Base-by-base conservation (phyloP, 2,329 filamentous ascomycete genomes). In the Conoideocrella luteorostrata region DNA sequence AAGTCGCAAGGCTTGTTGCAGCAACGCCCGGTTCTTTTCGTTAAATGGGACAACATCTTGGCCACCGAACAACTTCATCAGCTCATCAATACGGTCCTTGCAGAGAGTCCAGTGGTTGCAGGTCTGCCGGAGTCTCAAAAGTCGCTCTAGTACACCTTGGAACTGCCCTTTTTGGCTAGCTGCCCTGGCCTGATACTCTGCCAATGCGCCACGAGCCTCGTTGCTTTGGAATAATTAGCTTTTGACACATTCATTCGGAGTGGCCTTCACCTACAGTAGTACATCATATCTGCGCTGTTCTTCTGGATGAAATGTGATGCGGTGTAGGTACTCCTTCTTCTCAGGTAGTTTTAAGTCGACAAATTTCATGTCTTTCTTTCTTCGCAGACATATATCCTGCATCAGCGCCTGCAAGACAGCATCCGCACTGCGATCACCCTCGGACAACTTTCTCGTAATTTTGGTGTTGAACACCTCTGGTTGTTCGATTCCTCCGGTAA, bases 81-180 rank as follows among this genome's bases (percentile, higher is more conserved):
- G 72, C n/a, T 81, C 78, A 9, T 77, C 75, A n/a, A 94, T 74
- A 11, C 86, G 81, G 24, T 84, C 74, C 39, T 82, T 84, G 56
- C 86, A 88, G 10, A 96, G 74, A 7, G 84, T 82, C 87, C 88
- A 94, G 60, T 95, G 89, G 51, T 91, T 89, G 64, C 89, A 95
- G 60, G 86, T 77, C 65, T 95, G 89, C 15, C 90, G 79, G 52
- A 95, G 77, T 11, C 90, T 82, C 5, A 95, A 76, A 4, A 95
- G 72, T 13, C 89, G 78, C 62, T 95, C 88, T 10, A 95, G 74
- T 1, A 95, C 73, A 54, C 84, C 78, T 7, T 84, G 80, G 57
- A 93, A 94, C 1, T 74, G 74, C 3, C 78, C 71, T 42, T 66
- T 61, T 53, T 72, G 62, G 32, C 66, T 65, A 21, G 61, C 59